phyloP scores from a whole-genome alignment of 2,329 filamentous ascomycete genomes.

The Torrubiella hemipterigena region DNA sequence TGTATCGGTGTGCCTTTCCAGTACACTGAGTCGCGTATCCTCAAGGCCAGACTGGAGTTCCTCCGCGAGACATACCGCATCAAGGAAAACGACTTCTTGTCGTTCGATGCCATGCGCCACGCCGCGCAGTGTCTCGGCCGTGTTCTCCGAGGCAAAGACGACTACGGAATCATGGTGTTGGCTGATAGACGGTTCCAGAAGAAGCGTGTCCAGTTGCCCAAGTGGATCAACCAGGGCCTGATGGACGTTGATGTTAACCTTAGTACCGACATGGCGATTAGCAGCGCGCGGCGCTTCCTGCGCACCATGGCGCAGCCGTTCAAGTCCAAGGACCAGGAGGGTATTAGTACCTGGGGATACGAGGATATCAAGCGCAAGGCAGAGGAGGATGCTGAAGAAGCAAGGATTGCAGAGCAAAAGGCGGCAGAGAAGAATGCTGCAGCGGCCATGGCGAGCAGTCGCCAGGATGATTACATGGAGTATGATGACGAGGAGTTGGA shows the following conservation, averaged over 20 bases:
- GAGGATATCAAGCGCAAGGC: conserved; percentile 70
- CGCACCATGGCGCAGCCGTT: conserved; percentile 89
- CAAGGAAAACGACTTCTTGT: conserved; percentile 91
- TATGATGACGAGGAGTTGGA: conserved; percentile 41
- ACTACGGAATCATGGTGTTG: conserved; percentile 99
- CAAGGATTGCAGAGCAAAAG: conserved; percentile 46
- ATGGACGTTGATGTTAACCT: conserved; percentile 78
- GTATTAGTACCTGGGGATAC: conserved; percentile 83
- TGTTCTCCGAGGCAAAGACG: conserved; percentile 90
- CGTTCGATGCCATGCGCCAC: conserved; percentile 99
- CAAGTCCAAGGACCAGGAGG: conserved; percentile 70
- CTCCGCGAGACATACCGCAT: conserved; percentile 95
- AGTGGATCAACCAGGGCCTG: conserved; percentile 90
- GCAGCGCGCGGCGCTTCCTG: conserved; percentile 79
- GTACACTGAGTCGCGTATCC: conserved; percentile 93
- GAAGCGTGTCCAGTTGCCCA: conserved; percentile 80
- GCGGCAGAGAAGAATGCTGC: conserved; percentile 14
- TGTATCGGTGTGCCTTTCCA: conserved; percentile 98
- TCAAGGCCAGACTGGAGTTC: conserved; percentile 92
- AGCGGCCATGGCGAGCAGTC: conserved; percentile 8
- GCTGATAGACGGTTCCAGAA: conserved; percentile 90
- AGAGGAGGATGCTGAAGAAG: conserved; percentile 58
- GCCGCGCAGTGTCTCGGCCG: conserved; percentile 92
- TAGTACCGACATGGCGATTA: conserved; percentile 90
- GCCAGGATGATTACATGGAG: conserved; percentile 36